Evolutionary conservation across 495 filamentous ascomycete species (phyloP).

Genomic region (Arthonia radiata): DNA sequence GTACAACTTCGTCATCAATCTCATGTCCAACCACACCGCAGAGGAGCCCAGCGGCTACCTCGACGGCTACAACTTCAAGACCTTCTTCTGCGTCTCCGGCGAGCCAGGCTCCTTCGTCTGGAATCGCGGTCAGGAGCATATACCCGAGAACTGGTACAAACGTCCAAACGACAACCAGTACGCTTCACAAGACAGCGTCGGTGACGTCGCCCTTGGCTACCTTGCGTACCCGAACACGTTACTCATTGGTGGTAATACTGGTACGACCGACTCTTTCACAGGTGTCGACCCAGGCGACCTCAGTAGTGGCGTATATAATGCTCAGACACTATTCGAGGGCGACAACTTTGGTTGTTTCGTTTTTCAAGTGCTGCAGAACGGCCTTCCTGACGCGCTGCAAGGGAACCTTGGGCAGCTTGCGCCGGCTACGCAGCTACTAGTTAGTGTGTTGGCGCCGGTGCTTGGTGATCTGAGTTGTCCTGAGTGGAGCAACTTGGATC

Average conservation of each 20-base stretch:
- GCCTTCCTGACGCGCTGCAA: slow-evolving; percentile 2
- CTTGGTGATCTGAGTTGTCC: slow-evolving; percentile 1
- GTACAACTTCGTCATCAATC: too few relatives aligned
- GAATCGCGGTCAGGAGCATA: too few relatives aligned
- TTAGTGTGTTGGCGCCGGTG: background rate
- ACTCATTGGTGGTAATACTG: background rate
- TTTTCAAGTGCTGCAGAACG: slow-evolving; percentile 5
- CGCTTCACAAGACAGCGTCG: too few relatives aligned
- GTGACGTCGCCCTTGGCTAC: too few relatives aligned
- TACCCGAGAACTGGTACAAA: too few relatives aligned
- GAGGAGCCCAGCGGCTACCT: slow-evolving; percentile 8
- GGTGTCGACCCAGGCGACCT: background rate
- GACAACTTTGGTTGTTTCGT: slow-evolving; percentile 11
- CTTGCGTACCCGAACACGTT: too few relatives aligned
- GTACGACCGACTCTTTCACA: background rate
- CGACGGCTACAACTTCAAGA: background rate
- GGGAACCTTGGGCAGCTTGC: background rate
- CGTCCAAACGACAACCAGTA: too few relatives aligned
- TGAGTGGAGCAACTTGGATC: slow-evolving; percentile 1
- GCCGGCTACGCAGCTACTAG: background rate
- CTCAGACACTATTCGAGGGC: slow-evolving; percentile 4
- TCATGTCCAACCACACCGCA: slow-evolving; percentile 11
- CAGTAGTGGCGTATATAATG: background rate
- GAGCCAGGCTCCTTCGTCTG: too few relatives aligned
- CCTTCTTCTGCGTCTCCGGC: slow-evolving; percentile 4